Conservation (phyloP, 2,329 filamentous ascomycete genomes). For the Penicillium digitatum region DNA sequence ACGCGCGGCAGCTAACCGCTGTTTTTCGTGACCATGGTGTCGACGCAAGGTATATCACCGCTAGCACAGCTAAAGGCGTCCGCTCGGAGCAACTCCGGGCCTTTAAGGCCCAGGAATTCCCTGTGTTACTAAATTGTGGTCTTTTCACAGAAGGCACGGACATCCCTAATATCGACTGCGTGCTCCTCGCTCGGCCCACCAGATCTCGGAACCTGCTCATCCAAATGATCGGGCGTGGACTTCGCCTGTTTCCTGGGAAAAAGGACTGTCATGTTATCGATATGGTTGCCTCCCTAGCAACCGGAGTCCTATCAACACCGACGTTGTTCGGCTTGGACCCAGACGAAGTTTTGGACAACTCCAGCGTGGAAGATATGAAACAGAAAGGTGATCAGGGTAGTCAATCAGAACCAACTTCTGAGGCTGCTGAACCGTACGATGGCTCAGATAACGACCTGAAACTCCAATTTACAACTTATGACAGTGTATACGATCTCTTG, state of each 20-base stretch:
- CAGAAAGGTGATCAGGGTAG: constrained; percentile 40
- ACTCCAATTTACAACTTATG: constrained; percentile 84
- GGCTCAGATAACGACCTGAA: constrained; percentile 38
- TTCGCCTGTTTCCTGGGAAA: constrained; percentile 78
- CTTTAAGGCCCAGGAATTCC: constrained; percentile 73
- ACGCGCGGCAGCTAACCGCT: constrained; percentile 70
- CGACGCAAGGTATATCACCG: constrained; percentile 82
- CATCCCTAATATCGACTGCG: constrained; percentile 94
- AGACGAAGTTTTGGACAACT: constrained; percentile 66
- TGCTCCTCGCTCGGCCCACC: constrained; percentile 82
- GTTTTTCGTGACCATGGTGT: constrained; percentile 73
- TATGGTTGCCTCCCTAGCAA: constrained; percentile 81
- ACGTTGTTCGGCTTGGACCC: constrained; percentile 93
- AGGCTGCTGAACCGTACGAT: constrained; percentile 23
- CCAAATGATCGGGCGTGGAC: constrained; percentile 95
- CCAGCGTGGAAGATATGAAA: constrained; percentile 60
- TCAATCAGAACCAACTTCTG: background rate
- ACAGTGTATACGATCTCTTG: constrained; percentile 85
- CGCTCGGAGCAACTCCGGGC: constrained; percentile 67
- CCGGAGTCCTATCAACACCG: constrained; percentile 82
- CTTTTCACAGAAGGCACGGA: constrained; percentile 98
- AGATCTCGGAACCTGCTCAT: constrained; percentile 88
- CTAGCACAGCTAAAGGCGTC: constrained; percentile 67
- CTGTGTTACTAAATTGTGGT: constrained; percentile 88
- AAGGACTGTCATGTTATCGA: constrained; percentile 91